Evolutionary conservation across 345 rosid genomes (phyloP).

Genomic region (Nasturtium officinale): DNA sequence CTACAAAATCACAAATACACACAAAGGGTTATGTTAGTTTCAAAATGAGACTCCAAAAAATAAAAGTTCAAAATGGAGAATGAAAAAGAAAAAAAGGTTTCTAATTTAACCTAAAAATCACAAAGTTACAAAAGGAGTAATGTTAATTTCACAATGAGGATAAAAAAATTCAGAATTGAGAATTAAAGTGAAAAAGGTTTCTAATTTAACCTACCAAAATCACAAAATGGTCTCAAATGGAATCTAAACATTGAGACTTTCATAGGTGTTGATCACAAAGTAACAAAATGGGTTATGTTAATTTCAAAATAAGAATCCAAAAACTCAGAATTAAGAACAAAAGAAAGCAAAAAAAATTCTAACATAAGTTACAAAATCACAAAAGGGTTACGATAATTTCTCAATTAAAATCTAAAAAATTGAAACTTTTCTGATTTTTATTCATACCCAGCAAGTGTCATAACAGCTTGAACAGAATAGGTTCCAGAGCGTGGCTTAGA

Average conservation of each 20-base stretch:
- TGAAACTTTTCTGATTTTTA: background rate
- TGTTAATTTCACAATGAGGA: too few species aligned
- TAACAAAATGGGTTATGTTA: background rate
- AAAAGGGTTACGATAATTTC: background rate
- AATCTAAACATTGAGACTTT: too few species aligned
- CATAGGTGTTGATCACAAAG: too few species aligned
- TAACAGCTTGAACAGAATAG: conserved; percentile 45
- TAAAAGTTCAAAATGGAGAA: background rate
- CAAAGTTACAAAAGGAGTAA: background rate
- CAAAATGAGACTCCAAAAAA: background rate
- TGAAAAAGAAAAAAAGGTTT: background rate
- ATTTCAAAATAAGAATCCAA: background rate
- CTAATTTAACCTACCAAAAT: too few species aligned
- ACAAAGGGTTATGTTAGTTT: background rate
- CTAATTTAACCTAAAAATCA: background rate
- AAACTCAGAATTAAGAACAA: background rate
- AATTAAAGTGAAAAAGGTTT: too few species aligned
- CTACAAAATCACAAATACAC: too few species aligned
- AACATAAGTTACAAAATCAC: background rate
- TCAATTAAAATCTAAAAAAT: background rate
- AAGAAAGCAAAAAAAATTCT: background rate
- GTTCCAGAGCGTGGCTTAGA: conserved; percentile 44
- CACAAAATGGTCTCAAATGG: background rate
- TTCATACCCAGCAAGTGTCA: conserved; percentile 54
- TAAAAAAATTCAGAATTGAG: too few species aligned